Evolutionary conservation across 176 grass and related monocot genomes (phyloP), one percentile per base, ranked within the genome.

Genomic region (Oryza australiensis): DNA sequence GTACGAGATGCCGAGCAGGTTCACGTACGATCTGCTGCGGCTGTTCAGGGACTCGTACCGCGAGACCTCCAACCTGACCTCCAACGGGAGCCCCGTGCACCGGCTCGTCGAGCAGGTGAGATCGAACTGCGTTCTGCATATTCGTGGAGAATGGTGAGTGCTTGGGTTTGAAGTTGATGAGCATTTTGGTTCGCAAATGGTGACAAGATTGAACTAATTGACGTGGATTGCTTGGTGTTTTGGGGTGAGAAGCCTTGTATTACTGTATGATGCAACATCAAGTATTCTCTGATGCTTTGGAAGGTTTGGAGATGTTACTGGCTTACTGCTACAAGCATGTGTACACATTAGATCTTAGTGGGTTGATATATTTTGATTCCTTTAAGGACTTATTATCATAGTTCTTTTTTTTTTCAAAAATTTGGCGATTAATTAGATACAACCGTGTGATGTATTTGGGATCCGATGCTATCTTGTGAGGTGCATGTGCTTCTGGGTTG

Each of bases 51-150:
- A 95, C 69, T 90, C 96, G 13, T 99, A 95, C 41, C 90, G 84
- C 57, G 80, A 95, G 65, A 99, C 96, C 7, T 20, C 75, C 35
- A 99, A 99, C 80, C 83, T 99, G 83, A 99, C 96, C 59, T 99
- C 96, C 76, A 99, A 99, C 62, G 96, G 96, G 73, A 99, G 96
- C 80, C 96, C 96, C 68, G 93, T 99, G 85, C 96, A 95, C 86
- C 80, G 96, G 51, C 90, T 99, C 75, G 91, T 99, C 72, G 96
- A 95, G 74, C 96, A 99, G 94, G 94, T 82, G 65, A 77, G 55
- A 78, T 87, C 67, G 48, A 64, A 26, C 38, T 70, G 35, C 63
- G 30, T 81, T 66, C 26, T 16, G 9, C 26, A 77, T 60, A 66
- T 10, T 12, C 5, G 64, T 37, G 9, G 38, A 5, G 16, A 23